Evolutionary conservation across 2,329 filamentous ascomycete species (phyloP), one percentile per base, ranked within the genome.

Genomic region (Cladosporium sp.): DNA sequence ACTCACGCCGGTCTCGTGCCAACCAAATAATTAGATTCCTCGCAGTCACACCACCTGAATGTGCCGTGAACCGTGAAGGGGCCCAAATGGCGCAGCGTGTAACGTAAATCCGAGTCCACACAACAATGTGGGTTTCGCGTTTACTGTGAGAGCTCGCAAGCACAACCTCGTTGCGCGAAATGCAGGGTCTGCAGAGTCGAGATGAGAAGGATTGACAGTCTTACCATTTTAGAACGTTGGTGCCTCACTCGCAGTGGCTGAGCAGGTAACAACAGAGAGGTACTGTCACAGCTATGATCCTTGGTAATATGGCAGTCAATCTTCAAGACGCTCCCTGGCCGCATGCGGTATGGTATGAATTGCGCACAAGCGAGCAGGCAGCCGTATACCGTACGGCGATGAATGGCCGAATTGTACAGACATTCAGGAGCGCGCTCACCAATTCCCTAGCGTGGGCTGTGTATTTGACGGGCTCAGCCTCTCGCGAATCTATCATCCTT

Each of bases 401-500:
- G 50, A 32, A 53, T 40, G 48, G 48, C 48, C 50, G 50, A 22
- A 42, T 34, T n/a, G 50, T 32, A 40, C 28, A 9, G 49, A 40
- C 32, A 25, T 36, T 24, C 35, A 53, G 37, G 22, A 40, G 9
- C 50, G 36, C 24, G 9, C 50, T 42, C 36, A 40, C 9, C 36
- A 20, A 32, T 34, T 36, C 40, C 50, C 50, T 53, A 53, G 50
- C 28, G 50, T 25, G 50, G 50, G 50, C 50, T 42, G 50, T 53
- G 50, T 42, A 40, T 40, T 34, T 28, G 22, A 39, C 20, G 19
- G 22, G 40, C 42, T 45, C 42, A 35, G 36, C 36, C 37, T 34
- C 50, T 42, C 36, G 37, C 50, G 50, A 53, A 44, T 17, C 50
- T 42, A 53, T 44, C 24, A 24, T 55, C 40, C 52, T 44, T 55